Evolutionary conservation across 2,329 filamentous ascomycete species (phyloP).

Genomic region (Neonectria hederae): DNA sequence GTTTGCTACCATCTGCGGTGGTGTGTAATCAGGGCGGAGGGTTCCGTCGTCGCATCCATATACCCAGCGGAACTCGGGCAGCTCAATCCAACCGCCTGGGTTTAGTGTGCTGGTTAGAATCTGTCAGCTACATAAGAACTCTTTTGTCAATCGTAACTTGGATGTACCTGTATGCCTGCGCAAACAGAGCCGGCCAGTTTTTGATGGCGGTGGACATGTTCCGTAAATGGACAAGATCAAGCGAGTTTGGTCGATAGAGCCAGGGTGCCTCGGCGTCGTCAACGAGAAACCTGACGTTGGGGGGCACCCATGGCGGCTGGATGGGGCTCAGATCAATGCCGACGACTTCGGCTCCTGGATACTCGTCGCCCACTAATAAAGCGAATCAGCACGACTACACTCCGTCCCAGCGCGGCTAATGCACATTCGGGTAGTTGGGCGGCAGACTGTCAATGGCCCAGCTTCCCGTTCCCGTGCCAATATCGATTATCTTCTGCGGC

Average conservation of each 20-base stretch:
- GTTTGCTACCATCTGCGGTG: slow-evolving; percentile 13
- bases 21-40: slow-evolving; percentile 23
- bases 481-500: slow-evolving; percentile 51
- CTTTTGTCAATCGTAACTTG: neutral
- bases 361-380: slow-evolving; percentile 48
- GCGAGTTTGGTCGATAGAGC: slow-evolving; percentile 34
- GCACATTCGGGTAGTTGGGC: neutral
- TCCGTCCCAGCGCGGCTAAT: neutral
- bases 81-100: slow-evolving; percentile 59
- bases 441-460: slow-evolving; percentile 58
- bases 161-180: slow-evolving; percentile 35
- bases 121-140: neutral
- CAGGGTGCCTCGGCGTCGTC: slow-evolving; percentile 49
- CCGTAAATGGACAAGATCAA: slow-evolving; percentile 46
- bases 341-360: slow-evolving; percentile 49
- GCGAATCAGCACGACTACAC: slow-evolving; percentile 2
- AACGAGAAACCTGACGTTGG: slow-evolving; percentile 52
- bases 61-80: slow-evolving; percentile 46
- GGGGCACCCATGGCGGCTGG: slow-evolving; percentile 52
- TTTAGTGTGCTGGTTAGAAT: slow-evolving; percentile 37
- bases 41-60: slow-evolving; percentile 45
- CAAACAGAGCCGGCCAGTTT: slow-evolving; percentile 33
- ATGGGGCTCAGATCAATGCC: slow-evolving; percentile 54
- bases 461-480: slow-evolving; percentile 48
- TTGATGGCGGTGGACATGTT: slow-evolving; percentile 49